Conservation (phyloP, 257 asterid species). For the Nicotiana undulata region DNA sequence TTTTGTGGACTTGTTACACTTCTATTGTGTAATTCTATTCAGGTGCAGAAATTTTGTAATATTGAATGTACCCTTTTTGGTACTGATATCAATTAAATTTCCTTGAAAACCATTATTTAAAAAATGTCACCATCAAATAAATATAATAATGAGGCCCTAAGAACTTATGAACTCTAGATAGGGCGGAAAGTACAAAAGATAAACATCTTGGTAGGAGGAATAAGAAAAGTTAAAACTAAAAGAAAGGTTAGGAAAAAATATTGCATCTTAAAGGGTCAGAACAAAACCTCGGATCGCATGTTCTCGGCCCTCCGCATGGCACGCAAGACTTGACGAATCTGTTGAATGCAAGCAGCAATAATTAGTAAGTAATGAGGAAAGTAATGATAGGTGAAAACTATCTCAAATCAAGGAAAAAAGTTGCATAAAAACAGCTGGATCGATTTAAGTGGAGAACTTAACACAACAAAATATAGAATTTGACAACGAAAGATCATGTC, state of each 20-base stretch:
- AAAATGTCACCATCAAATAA: not conserved
- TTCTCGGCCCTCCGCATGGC: constrained; percentile 68
- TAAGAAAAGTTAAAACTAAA: not conserved
- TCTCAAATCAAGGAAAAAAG: not conserved
- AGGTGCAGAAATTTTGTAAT: too few species aligned
- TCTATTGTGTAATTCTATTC: too few species aligned
- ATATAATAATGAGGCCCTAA: not conserved
- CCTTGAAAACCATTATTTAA: not conserved
- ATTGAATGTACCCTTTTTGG: too few species aligned
- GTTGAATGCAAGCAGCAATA: constrained; percentile 16
- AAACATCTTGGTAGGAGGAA: not conserved
- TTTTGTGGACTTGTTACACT: too few species aligned
- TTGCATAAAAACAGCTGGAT: not conserved
- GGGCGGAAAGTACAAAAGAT: not conserved
- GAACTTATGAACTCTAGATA: not conserved
- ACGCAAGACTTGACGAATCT: constrained; percentile 75
- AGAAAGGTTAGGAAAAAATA: not conserved
- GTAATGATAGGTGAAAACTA: not conserved
- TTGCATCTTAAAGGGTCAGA: not conserved
- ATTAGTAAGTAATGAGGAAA: not conserved
- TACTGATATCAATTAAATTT: too few species aligned
- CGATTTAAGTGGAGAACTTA: not conserved
- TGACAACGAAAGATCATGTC: not conserved
- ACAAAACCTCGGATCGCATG: constrained; percentile 66
- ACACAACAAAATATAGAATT: not conserved